Evolutionary conservation across 169 alveolate species (phyloP), one percentile per base, ranked within the genome.

Genomic region (Plasmodium fragile): DNA sequence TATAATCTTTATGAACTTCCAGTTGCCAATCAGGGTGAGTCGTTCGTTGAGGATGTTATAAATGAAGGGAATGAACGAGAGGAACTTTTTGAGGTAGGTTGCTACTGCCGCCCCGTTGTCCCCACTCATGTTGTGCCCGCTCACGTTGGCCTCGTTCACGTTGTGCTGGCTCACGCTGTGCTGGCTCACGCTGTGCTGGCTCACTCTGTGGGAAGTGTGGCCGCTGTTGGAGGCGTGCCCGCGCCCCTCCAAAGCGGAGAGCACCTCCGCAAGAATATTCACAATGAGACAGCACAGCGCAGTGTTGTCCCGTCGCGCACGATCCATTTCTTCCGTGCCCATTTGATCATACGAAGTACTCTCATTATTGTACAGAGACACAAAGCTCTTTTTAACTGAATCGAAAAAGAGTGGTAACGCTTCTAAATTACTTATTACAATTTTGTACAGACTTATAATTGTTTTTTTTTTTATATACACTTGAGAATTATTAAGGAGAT

Each of bases 201-300:
- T 34, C 1, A 1, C 3, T 34, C 41, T 3, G 1, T 1, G 41
- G 41, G 41, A 2, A 8, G 45, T 8, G 5, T 1, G 7, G 0
- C 45, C 8, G 10, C 4, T 39, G 45, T 39, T 39, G 4, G 1
- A 39, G 4, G 6, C 8, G 1, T 39, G 45, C 0, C 5, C 45
- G 5, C 5, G 55, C 36, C 39, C 11, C 34, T 85, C 93, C 3
- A 85, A 6, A 4, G 83, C 65, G 5, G 69, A 85, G n/a, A 85
- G 75, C 11, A 85, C 65, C 34, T 85, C 93, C 18, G 93, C 93
- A 7, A 85, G 30, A 1, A 85, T 55, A 52, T 85, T 85, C 55
- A 85, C 79, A 13, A 85, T 85, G 13, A 85, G 59, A 6, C 93
- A 85, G 28, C 93, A 85, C 6, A 85, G 30, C 18, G 52, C 28